phyloP scores from a whole-genome alignment of 495 filamentous ascomycete genomes.

The Aspergillus panamensis region DNA sequence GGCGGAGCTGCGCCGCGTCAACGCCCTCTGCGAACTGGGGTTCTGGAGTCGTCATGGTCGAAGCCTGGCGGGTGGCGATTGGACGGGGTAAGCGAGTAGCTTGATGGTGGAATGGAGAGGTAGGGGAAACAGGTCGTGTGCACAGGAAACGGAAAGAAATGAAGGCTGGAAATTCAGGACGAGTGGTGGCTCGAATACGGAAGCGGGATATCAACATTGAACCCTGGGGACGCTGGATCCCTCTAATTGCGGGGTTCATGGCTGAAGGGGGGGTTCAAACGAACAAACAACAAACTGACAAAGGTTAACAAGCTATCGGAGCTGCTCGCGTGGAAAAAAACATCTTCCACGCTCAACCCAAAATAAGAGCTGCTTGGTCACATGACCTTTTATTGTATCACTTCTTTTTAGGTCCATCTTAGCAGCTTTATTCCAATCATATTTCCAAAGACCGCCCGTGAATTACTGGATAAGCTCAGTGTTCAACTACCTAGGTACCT shows the following conservation, averaged over 20 bases:
- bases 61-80: slow-evolving; percentile 22
- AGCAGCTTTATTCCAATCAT: too few species aligned
- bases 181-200: background rate
- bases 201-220: background rate
- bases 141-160: background rate
- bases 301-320: background rate
- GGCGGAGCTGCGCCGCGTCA: slow-evolving; percentile 28
- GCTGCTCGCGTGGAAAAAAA: too few species aligned
- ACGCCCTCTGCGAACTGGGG: slow-evolving; percentile 37
- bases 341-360: too few species aligned
- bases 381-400: background rate
- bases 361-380: background rate
- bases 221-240: slow-evolving; percentile 3
- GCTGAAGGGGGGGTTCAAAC: background rate
- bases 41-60: slow-evolving; percentile 15
- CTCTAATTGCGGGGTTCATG: slow-evolving; percentile 14
- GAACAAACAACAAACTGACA: background rate
- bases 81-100: background rate
- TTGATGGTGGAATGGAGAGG: background rate
- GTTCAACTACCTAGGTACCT: too few species aligned
- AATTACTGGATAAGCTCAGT: too few species aligned
- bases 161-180: background rate
- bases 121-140: background rate
- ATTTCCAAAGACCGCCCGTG: too few species aligned
- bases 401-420: background rate